Evolutionary conservation across 2,329 filamentous ascomycete species (phyloP), one percentile per base, ranked within the genome.

Genomic region (Corynespora cassiicola): DNA sequence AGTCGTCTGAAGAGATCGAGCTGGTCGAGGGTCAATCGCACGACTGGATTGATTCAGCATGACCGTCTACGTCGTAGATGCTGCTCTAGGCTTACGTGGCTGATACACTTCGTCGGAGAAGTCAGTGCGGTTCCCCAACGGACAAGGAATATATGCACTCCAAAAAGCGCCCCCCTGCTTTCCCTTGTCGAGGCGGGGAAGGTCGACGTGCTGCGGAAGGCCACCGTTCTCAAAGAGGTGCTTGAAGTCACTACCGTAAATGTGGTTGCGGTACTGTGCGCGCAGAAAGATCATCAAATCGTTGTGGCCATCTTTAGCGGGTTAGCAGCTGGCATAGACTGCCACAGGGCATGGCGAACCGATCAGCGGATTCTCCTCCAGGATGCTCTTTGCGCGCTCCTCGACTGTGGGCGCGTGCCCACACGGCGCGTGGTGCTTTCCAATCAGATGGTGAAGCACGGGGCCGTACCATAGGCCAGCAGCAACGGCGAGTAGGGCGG

Each of bases 91-190:
- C 78, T 63, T 70, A 87, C 85, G 85, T 6, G 77, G 66, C 5
- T 79, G 80, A 60, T 91, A 91, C 58, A 83, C 87, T 36, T 77
- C 79, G 56, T 90, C 80, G 0, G 86, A 87, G 58, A 88, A 90
- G 66, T 95, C 83, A 4, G 78, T 78, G 30, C 81, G 82, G 56
- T 92, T 82, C 6, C 58, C 59, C 9, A 41, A 16, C 0, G 91
- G 90, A 60, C 91, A 96, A 0, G 81, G 81, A 25, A 87, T 82
- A 57, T 79, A 97, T 7, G 94, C 89, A 62, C 86, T 91, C 92
- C 91, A 96, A 65, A 96, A 96, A n/a, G 88, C 85, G 38, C 90
- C 92, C 24, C 90, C 90, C 47, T 86, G 82, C 52, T 78, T 76
- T 2, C 91, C 90, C 32, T 81, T 68, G 22, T 80, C 76, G 31